phyloP scores from a whole-genome alignment of 192 early-diverging fungal species.

The Coemansia sp. region DNA sequence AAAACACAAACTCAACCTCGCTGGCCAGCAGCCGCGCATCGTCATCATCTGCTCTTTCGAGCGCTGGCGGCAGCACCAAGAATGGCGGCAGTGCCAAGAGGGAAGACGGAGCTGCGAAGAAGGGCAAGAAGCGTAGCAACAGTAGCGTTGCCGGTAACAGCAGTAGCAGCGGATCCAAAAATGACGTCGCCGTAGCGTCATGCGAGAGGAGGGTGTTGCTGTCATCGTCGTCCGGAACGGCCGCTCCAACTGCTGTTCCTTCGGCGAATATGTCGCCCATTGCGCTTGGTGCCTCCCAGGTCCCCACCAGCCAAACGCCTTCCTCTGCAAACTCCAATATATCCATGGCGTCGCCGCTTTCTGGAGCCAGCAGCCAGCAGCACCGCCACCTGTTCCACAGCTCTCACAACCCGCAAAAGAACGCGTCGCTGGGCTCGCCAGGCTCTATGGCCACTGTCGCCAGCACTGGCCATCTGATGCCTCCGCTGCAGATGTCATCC shows the following conservation, averaged over 20 bases:
- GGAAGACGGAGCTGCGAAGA: background rate
- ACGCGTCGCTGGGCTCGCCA: background rate
- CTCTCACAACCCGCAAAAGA: background rate
- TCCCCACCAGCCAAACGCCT: background rate
- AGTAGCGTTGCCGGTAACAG: constrained; percentile 3
- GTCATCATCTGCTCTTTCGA: constrained; percentile 6
- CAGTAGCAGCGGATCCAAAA: background rate
- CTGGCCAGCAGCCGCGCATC: constrained; percentile 7
- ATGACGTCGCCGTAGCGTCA: background rate
- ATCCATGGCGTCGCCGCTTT: background rate
- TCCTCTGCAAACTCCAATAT: background rate
- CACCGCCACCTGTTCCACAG: background rate
- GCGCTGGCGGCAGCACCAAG: background rate
- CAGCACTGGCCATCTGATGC: constrained; percentile 4
- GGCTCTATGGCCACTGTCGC: background rate
- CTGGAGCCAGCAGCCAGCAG: background rate
- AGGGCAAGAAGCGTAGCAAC: constrained; percentile 10
- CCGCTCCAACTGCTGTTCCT: constrained; percentile 8
- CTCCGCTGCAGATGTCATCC: background rate
- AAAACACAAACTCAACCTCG: background rate
- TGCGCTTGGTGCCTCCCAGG: constrained; percentile 12
- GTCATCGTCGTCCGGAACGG: constrained; percentile 10
- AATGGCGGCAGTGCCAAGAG: background rate
- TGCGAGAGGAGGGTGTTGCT: constrained; percentile 1
- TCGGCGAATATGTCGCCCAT: constrained; percentile 27